Evolutionary conservation across 2,329 filamentous ascomycete genomes (phyloP).

Genomic region (Dendrostoma leiphaemia): DNA sequence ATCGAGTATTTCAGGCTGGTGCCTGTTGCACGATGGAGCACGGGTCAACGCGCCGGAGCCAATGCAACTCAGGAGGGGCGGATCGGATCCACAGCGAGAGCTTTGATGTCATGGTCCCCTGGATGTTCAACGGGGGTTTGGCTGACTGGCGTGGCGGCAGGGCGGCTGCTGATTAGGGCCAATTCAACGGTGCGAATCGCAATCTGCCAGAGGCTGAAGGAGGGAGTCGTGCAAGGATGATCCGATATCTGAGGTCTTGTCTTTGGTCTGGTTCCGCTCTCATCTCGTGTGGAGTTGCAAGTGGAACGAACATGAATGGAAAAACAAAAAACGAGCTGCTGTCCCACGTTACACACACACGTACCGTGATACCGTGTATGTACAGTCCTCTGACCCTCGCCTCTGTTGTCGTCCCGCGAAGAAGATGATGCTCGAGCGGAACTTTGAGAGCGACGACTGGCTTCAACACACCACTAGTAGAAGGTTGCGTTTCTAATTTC

Average conservation of each 20-base stretch:
- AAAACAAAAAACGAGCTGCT: background rate
- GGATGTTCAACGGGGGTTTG: background rate
- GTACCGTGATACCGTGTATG: too few relatives aligned
- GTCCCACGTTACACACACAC: background rate
- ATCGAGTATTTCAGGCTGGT: background rate
- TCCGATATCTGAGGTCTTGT: background rate
- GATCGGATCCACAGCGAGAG: background rate
- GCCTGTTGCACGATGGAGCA: background rate
- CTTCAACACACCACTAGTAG: too few relatives aligned
- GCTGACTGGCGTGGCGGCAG: background rate
- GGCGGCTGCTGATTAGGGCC: background rate
- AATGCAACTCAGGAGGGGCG: conserved; percentile 1
- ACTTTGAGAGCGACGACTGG: too few relatives aligned
- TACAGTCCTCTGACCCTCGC: too few relatives aligned
- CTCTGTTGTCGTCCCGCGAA: too few relatives aligned
- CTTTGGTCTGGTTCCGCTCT: background rate
- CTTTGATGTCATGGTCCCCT: conserved; percentile 3
- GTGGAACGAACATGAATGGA: background rate
- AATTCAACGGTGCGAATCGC: conserved; percentile 1
- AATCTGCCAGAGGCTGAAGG: background rate
- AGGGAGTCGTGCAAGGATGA: background rate
- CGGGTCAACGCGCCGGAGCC: background rate
- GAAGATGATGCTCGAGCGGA: too few relatives aligned
- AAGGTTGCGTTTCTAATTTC: too few relatives aligned
- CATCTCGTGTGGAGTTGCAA: background rate